A percentile compares a stretch with the other conserved stretches of the same genome.
phyloP scores from a whole-genome alignment of 202 grass and related monocot genomes.

The Schoenoplectus tabernaemontani region DNA sequence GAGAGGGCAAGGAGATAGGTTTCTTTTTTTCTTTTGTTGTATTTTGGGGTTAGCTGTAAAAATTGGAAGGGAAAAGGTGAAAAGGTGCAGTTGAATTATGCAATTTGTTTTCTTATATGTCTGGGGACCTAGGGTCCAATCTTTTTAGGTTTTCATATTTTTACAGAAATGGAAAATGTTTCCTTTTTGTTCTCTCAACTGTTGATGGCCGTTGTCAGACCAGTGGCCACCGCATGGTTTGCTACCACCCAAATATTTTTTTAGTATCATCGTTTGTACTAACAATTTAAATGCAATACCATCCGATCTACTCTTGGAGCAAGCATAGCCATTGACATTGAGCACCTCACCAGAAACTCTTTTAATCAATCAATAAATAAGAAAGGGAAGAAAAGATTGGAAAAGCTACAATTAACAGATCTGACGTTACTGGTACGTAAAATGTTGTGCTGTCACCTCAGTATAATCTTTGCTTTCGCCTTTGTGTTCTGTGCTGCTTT shows the following conservation, averaged over 20 bases:
- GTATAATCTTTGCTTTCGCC: conserved; percentile 3
- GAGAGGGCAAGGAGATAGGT: not conserved
- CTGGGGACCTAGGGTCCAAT: not conserved
- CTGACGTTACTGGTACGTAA: too few species aligned
- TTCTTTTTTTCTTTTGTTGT: not conserved
- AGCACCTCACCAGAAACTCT: not conserved
- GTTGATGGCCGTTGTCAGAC: not conserved
- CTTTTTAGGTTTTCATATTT: conserved; percentile 8
- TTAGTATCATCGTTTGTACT: not conserved
- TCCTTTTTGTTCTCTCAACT: not conserved
- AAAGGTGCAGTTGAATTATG: conserved; percentile 1
- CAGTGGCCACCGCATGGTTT: not conserved
- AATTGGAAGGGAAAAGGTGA: not conserved
- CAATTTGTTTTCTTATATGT: not conserved
- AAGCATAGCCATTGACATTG: too few species aligned
- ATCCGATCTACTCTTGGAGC: too few species aligned
- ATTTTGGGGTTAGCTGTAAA: conserved; percentile 24
- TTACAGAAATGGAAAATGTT: conserved; percentile 7
- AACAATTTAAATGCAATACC: too few species aligned
- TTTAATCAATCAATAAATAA: not conserved
- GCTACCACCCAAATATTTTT: not conserved
- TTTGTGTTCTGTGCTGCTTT: not conserved
- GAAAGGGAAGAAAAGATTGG: not conserved
- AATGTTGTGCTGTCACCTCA: too few species aligned
- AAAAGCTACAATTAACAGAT: too few species aligned